A percentile compares a stretch with the other conserved stretches of the same genome.
Conservation (phyloP, 805 yeast species). For the Saccharomycopsis sp. region DNA sequence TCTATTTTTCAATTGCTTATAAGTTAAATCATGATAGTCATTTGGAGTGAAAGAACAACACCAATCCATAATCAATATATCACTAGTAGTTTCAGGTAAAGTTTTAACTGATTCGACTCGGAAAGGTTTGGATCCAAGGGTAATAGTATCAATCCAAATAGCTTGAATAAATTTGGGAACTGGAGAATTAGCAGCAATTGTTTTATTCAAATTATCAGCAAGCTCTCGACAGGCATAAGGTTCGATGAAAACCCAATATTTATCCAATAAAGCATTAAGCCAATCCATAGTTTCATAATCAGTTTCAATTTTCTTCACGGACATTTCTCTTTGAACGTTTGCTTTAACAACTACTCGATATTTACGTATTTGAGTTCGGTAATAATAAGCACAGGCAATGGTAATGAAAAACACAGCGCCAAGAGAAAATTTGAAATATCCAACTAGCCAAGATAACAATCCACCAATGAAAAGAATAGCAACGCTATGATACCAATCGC, state of each 20-base stretch:
- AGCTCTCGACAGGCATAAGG: conserved; percentile 85
- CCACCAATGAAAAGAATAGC: conserved; percentile 64
- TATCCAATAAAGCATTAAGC: conserved; percentile 82
- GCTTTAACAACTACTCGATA: conserved; percentile 72
- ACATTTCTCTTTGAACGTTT: conserved; percentile 77
- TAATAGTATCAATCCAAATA: conserved; percentile 80
- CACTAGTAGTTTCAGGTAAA: conserved; percentile 81
- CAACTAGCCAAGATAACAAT: conserved; percentile 68
- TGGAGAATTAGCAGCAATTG: conserved; percentile 50
- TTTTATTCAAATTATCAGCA: conserved; percentile 77
- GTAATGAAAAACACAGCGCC: conserved; percentile 77
- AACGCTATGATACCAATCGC: conserved; percentile 96
- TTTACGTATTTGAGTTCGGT: conserved; percentile 77
- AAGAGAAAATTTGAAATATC: conserved; percentile 66
- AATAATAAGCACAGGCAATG: conserved; percentile 54
- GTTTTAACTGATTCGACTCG: conserved; percentile 87
- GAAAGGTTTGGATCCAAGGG: conserved; percentile 94
- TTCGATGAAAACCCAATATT: conserved; percentile 87
- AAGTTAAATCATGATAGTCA: conserved; percentile 73
- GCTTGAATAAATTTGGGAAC: conserved; percentile 78
- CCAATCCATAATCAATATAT: conserved; percentile 98
- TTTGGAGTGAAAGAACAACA: conserved; percentile 89
- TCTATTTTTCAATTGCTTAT: conserved; percentile 75
- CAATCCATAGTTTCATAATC: conserved; percentile 95
- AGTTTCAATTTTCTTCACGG: conserved; percentile 71